Percentiles rank a stretch among this genome's conserved stretches.
phyloP scores from a whole-genome alignment of 441 rosid species.

The Rhodomyrtus psidioides region DNA sequence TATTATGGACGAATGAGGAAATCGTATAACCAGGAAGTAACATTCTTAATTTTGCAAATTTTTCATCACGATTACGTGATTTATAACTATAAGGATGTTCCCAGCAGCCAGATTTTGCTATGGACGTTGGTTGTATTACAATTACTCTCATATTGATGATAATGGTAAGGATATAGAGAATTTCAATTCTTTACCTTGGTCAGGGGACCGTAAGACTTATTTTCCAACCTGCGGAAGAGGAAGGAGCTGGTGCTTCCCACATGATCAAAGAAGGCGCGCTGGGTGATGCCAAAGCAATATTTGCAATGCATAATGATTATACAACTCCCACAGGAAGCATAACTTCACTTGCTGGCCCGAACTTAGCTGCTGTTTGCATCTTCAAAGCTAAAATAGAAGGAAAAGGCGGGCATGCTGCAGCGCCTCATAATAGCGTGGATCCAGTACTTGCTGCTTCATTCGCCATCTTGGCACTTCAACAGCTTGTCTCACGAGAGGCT shows the following conservation, averaged over 20 bases:
- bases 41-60: not conserved
- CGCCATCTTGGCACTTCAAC: conserved; percentile 65
- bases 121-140: not conserved
- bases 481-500: conserved; percentile 61
- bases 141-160: not conserved
- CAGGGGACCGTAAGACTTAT: conserved; percentile 82
- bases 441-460: conserved; percentile 63
- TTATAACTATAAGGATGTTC: not conserved
- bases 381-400: conserved; percentile 54
- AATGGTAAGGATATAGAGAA: not conserved
- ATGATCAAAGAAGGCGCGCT: conserved; percentile 83
- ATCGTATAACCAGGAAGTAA: not conserved
- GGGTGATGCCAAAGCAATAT: conserved; percentile 74
- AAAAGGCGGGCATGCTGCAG: conserved; percentile 53
- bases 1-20: not conserved
- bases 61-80: not conserved
- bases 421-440: conserved; percentile 38
- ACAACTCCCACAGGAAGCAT: conserved; percentile 43
- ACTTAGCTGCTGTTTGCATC: conserved; percentile 42
- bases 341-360: conserved; percentile 44
- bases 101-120: not conserved
- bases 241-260: conserved; percentile 74
- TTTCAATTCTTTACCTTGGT: not conserved
- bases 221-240: conserved; percentile 94
- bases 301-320: conserved; percentile 52